Evolutionary conservation across 2,329 filamentous ascomycete genomes (phyloP).

Genomic region (Aspergillus unguis): DNA sequence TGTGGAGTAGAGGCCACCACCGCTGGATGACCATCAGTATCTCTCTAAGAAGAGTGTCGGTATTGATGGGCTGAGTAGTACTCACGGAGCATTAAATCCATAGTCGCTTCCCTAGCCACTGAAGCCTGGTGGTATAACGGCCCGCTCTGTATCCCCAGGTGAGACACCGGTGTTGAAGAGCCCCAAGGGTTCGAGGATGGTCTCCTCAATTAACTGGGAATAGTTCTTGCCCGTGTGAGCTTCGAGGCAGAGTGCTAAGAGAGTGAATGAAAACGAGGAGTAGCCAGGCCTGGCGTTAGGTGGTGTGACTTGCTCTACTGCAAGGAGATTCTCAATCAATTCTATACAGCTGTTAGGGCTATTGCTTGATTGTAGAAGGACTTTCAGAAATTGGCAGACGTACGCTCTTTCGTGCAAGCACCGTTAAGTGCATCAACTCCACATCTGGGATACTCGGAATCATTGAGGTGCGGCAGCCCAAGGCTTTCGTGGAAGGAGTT

Average conservation of each 20-base stretch:
- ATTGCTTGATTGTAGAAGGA: background rate
- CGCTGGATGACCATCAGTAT: slow-evolving; percentile 19
- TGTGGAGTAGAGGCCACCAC: slow-evolving; percentile 37
- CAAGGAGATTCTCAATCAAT: slow-evolving; percentile 31
- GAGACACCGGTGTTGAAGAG: slow-evolving; percentile 25
- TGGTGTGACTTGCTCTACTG: slow-evolving; percentile 28
- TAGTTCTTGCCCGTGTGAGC: slow-evolving; percentile 25
- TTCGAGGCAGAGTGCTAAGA: slow-evolving; percentile 37
- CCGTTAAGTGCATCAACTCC: slow-evolving; percentile 37
- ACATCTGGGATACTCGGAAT: slow-evolving; percentile 37
- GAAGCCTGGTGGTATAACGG: slow-evolving; percentile 33
- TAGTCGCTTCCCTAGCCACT: slow-evolving; percentile 37
- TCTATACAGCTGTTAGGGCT: slow-evolving; percentile 21
- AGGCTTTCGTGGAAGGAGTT: slow-evolving; percentile 33
- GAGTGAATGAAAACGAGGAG: slow-evolving; percentile 42
- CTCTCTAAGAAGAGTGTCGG: background rate
- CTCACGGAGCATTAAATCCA: slow-evolving; percentile 33
- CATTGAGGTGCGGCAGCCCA: slow-evolving; percentile 38
- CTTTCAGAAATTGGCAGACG: background rate
- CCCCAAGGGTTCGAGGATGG: slow-evolving; percentile 24
- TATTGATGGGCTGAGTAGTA: background rate
- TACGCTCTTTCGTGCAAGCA: slow-evolving; percentile 35
- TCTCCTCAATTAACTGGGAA: slow-evolving; percentile 20
- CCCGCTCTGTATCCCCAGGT: slow-evolving; percentile 29
- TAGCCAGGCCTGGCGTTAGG: slow-evolving; percentile 39